Conservation (phyloP, 2,329 filamentous ascomycete species). For the Periconia macrospinosa region DNA sequence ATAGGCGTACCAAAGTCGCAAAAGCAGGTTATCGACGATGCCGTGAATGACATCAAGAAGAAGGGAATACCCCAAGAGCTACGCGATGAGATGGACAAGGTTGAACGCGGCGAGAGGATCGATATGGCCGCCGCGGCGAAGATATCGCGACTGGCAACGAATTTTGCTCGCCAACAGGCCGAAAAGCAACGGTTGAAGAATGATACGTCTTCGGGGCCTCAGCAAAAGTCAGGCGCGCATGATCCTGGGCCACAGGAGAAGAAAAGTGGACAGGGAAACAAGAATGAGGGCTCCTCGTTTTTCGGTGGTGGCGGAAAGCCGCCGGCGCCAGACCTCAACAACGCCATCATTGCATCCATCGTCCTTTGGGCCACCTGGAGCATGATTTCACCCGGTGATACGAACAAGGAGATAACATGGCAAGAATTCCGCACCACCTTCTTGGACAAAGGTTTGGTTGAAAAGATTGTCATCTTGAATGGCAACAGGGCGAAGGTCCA, state of each 20-base stretch:
- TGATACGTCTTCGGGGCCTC: slow-evolving; percentile 21
- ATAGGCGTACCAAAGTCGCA: slow-evolving; percentile 65
- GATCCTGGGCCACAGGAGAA: slow-evolving; percentile 48
- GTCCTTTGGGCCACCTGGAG: slow-evolving; percentile 62
- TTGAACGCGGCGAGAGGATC: slow-evolving; percentile 51
- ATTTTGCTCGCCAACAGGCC: slow-evolving; percentile 57
- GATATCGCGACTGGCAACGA: slow-evolving; percentile 59
- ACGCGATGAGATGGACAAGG: slow-evolving; percentile 62
- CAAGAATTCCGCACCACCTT: slow-evolving; percentile 94
- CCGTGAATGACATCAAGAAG: slow-evolving; percentile 64
- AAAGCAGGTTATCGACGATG: slow-evolving; percentile 59
- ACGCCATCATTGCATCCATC: slow-evolving; percentile 60
- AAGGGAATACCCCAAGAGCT: slow-evolving; percentile 72
- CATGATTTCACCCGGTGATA: slow-evolving; percentile 67
- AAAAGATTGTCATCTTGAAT: slow-evolving; percentile 84
- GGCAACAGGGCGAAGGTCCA: slow-evolving; percentile 77
- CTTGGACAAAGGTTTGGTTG: slow-evolving; percentile 92
- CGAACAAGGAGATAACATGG: slow-evolving; percentile 86
- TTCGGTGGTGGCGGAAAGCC: slow-evolving; percentile 9
- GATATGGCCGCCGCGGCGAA: slow-evolving; percentile 63
- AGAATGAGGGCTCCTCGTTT: slow-evolving; percentile 3
- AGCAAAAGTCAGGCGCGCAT: slow-evolving; percentile 50
- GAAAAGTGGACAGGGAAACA: slow-evolving; percentile 18
- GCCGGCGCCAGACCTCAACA: slow-evolving; percentile 55
- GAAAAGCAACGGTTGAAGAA: slow-evolving; percentile 25